These are phyloP conservation scores for Coniochaeta sp. DNA, from an alignment of 2,329 filamentous ascomycete genomes.

Conservation along the genomic window DNA sequence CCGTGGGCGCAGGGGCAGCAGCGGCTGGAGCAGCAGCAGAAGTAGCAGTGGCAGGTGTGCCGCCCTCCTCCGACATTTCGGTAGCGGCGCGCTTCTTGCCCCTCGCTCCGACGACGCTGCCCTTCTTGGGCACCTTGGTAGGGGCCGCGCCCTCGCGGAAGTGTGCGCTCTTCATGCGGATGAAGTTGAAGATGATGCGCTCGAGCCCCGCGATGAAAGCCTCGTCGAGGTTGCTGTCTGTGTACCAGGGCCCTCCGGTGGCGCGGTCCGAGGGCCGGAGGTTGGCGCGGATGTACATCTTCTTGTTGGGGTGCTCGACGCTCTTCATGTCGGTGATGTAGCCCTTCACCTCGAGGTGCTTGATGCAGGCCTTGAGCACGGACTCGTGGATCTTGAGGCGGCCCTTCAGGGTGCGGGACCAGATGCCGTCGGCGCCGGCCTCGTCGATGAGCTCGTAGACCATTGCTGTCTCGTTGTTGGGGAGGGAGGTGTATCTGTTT, in stretches of 20 bases:
- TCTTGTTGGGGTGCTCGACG: constrained; percentile 83
- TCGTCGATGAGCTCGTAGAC: constrained; percentile 88
- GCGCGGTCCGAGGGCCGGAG: constrained; percentile 83
- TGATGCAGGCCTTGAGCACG: constrained; percentile 72
- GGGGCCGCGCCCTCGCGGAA: constrained; percentile 32
- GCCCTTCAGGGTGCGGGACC: constrained; percentile 78
- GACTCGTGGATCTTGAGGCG: constrained; percentile 79
- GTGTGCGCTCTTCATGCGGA: constrained; percentile 67
- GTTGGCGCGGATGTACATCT: constrained; percentile 90
- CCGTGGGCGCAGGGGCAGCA: not conserved
- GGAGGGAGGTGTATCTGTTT: constrained; percentile 50
- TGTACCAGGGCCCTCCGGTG: constrained; percentile 85
- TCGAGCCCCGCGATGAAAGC: constrained; percentile 76
- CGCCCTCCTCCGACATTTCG: constrained; percentile 23
- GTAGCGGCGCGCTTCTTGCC: constrained; percentile 46
- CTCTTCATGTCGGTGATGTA: constrained; percentile 87
- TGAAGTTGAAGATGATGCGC: constrained; percentile 63
- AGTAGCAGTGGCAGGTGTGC: constrained; percentile 15
- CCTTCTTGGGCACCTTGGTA: constrained; percentile 46
- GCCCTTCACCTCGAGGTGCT: constrained; percentile 72
- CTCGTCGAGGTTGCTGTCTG: constrained; percentile 79
- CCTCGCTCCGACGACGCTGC: constrained; percentile 41
- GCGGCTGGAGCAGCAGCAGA: not conserved
- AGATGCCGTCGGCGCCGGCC: constrained; percentile 77
- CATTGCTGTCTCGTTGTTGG: constrained; percentile 68